Conservation (phyloP, 2,329 filamentous ascomycete species). For the Hypoxylon sp. region DNA sequence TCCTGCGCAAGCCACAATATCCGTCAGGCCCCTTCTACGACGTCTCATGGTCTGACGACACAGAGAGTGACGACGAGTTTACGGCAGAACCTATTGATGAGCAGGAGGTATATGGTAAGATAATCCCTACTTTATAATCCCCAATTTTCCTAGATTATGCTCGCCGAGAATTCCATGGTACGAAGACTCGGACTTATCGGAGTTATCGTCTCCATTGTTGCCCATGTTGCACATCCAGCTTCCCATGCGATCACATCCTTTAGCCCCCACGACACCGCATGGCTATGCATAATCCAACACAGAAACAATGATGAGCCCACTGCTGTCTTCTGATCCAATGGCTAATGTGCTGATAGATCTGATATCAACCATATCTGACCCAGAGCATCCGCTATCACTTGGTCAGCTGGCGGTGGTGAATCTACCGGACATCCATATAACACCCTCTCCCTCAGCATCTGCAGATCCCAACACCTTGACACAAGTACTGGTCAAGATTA, state of each 20-base stretch:
- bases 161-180: conserved; percentile 3
- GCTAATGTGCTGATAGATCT: conserved; percentile 73
- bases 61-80: conserved; percentile 68
- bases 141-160: too few relatives aligned
- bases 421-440: conserved; percentile 91
- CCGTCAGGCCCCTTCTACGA: conserved; percentile 60
- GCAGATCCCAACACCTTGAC: conserved; percentile 71
- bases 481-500: conserved; percentile 88
- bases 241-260: conserved; percentile 27
- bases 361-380: conserved; percentile 94
- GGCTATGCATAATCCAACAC: conserved; percentile 21
- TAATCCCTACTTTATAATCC: background rate
- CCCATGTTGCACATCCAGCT: conserved; percentile 21
- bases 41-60: conserved; percentile 57
- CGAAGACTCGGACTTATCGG: conserved; percentile 25
- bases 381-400: conserved; percentile 94
- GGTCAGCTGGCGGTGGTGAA: conserved; percentile 96
- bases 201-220: conserved; percentile 17
- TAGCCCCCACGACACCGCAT: conserved; percentile 25
- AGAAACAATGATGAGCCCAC: conserved; percentile 3
- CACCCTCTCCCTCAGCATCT: conserved; percentile 72
- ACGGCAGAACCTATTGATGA: conserved; percentile 89
- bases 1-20: conserved; percentile 64
- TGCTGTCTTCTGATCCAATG: conserved; percentile 16
- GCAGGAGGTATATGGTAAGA: conserved; percentile 92